phyloP scores from a whole-genome alignment of 495 filamentous ascomycete genomes.

The Darksidea phi region DNA sequence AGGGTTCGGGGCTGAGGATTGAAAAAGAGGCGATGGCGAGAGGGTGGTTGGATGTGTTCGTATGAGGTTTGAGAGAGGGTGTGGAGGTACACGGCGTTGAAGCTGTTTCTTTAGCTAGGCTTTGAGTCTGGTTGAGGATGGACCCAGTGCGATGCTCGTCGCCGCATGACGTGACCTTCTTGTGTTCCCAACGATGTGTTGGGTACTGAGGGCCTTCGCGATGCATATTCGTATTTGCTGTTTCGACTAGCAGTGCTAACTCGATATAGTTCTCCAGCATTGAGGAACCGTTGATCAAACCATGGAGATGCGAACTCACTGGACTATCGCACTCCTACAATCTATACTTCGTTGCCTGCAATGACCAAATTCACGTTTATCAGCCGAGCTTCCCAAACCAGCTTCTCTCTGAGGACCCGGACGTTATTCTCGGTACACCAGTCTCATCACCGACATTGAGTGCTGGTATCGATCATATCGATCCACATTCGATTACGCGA shows the following conservation, averaged over 20 bases:
- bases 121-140: too few relatives aligned
- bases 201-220: too few relatives aligned
- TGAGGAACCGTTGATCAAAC: background rate
- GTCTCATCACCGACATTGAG: constrained; percentile 48
- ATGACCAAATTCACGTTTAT: constrained; percentile 70
- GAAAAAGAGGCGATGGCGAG: too few relatives aligned
- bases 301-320: constrained; percentile 27
- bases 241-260: background rate
- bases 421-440: constrained; percentile 65
- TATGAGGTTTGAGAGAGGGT: too few relatives aligned
- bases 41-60: too few relatives aligned
- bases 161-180: too few relatives aligned
- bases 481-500: constrained; percentile 74
- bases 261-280: background rate
- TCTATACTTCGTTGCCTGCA: constrained; percentile 76
- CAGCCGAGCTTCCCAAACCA: constrained; percentile 67
- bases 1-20: too few relatives aligned
- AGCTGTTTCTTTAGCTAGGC: too few relatives aligned
- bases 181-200: too few relatives aligned
- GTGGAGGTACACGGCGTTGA: too few relatives aligned
- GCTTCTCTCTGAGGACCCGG: constrained; percentile 57
- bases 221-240: too few relatives aligned
- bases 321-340: constrained; percentile 48
- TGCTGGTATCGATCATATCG: constrained; percentile 54
- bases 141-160: too few relatives aligned